Evolutionary conservation across 768 basidiomycete genomes (phyloP).

Genomic region (Xerocomellus amylosporus): DNA sequence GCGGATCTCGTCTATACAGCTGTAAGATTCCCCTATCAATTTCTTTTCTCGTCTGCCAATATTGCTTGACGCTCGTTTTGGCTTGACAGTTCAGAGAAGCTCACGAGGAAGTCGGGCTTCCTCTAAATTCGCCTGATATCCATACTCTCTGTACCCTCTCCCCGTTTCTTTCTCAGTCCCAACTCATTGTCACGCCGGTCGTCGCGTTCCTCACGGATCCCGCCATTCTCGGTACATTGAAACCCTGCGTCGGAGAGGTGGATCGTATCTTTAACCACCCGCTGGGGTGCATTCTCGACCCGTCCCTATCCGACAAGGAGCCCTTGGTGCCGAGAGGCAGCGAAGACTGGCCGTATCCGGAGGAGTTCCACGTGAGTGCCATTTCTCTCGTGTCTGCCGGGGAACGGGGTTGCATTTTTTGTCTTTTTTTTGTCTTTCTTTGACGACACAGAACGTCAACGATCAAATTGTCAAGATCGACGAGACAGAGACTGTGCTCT

Average conservation of each 20-base stretch:
- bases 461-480: slow-evolving; percentile 43
- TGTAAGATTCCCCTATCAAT: slow-evolving; percentile 45
- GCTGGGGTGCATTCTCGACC: slow-evolving; percentile 68
- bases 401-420: background rate
- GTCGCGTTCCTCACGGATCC: slow-evolving; percentile 64
- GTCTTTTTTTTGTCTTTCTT: background rate
- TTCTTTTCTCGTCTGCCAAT: background rate
- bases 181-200: slow-evolving; percentile 75
- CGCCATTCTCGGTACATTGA: slow-evolving; percentile 47
- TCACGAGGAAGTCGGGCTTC: slow-evolving; percentile 77
- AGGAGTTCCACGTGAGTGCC: slow-evolving; percentile 62
- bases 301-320: slow-evolving; percentile 41
- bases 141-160: slow-evolving; percentile 59
- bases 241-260: slow-evolving; percentile 66
- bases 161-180: slow-evolving; percentile 66
- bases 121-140: slow-evolving; percentile 52
- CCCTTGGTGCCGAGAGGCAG: slow-evolving; percentile 54
- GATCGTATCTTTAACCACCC: slow-evolving; percentile 79
- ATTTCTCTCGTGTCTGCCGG: background rate
- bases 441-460: slow-evolving; percentile 52
- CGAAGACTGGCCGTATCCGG: slow-evolving; percentile 79
- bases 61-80: background rate
- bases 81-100: slow-evolving; percentile 71
- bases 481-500: slow-evolving; percentile 50
- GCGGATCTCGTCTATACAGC: slow-evolving; percentile 64